phyloP scores from a whole-genome alignment of 805 yeast genomes.

The Torulaspora maleeae region DNA sequence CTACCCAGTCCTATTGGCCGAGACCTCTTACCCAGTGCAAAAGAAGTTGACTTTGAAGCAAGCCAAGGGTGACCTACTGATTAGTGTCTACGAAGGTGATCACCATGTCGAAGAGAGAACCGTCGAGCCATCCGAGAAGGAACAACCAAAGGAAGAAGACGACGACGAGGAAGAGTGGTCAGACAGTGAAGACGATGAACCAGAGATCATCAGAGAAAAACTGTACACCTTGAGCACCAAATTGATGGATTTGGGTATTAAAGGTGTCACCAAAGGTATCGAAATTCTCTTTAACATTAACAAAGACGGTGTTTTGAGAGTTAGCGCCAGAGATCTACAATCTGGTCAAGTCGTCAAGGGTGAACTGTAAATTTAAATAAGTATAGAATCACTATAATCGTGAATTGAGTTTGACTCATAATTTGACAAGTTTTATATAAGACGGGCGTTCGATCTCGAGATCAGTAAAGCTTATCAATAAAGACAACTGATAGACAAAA shows the following conservation, averaged over 20 bases:
- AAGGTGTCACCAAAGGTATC: constrained; percentile 62
- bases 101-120: constrained; percentile 77
- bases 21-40: constrained; percentile 89
- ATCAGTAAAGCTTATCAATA: background rate
- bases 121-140: constrained; percentile 57
- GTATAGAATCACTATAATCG: constrained; percentile 5
- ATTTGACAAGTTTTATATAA: background rate
- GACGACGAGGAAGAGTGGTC: constrained; percentile 47
- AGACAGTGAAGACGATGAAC: constrained; percentile 68
- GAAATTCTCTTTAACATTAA: constrained; percentile 56
- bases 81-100: constrained; percentile 81
- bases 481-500: background rate
- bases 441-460: background rate
- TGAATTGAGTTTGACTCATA: constrained; percentile 1
- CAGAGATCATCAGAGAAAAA: constrained; percentile 75
- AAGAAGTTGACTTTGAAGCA: constrained; percentile 63
- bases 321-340: constrained; percentile 60
- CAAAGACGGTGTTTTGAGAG: constrained; percentile 56
- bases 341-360: constrained; percentile 55
- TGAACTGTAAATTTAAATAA: constrained; percentile 35
- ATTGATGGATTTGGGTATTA: constrained; percentile 73
- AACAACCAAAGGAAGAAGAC: constrained; percentile 45
- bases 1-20: constrained; percentile 66
- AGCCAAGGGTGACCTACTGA: constrained; percentile 53
- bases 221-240: constrained; percentile 66